Evolutionary conservation across 768 basidiomycete species (phyloP).

Genomic region (Tulasnella sp.): DNA sequence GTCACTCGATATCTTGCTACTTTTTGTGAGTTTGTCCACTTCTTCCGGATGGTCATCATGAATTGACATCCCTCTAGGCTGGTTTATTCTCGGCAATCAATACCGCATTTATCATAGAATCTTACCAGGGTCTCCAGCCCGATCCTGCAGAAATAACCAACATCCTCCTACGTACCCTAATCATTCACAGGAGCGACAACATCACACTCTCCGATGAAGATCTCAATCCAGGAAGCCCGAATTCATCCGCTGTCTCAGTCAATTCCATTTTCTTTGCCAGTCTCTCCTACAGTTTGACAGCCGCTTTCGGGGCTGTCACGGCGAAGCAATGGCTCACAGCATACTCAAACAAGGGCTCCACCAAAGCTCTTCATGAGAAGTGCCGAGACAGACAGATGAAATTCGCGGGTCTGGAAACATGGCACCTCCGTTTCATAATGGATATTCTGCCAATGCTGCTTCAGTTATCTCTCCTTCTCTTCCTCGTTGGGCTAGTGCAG

Average conservation of each 20-base stretch:
- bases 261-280: neutral
- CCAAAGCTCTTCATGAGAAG: conserved; percentile 2
- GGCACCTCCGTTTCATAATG: neutral
- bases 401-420: neutral
- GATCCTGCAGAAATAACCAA: neutral
- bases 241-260: no score
- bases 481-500: neutral
- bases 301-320: neutral
- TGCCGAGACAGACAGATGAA: neutral
- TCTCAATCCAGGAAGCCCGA: no score
- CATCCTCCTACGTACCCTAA: neutral
- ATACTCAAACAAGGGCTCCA: neutral
- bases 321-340: neutral
- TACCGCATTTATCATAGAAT: neutral
- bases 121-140: neutral
- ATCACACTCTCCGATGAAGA: no score
- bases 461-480: neutral
- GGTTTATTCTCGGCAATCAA: neutral
- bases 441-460: neutral
- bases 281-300: neutral
- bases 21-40: no score
- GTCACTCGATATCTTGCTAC: no score
- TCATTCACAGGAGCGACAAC: no score
- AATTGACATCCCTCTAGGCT: no score
- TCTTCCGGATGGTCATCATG: no score